Base-by-base conservation (phyloP, 345 rosid genomes). In the Xanthoceras sorbifolium region DNA sequence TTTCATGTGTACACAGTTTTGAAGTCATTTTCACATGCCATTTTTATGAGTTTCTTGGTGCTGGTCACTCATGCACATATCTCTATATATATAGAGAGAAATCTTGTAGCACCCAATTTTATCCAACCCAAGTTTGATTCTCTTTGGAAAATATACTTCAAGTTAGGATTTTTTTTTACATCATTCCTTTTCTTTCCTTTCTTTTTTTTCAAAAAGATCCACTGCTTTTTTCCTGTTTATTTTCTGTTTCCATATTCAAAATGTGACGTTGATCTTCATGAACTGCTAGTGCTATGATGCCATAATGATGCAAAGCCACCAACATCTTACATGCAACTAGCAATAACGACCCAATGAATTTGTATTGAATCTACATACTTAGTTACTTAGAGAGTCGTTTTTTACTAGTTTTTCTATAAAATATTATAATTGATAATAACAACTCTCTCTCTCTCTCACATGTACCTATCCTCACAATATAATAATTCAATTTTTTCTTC, bases 1-100 rank as follows among this genome's bases (percentile, higher is more conserved):
- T 36, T 57, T 57, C 62, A 57, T 57, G 62, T 34, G 22, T 31
- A 2, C 67, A 31, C 0, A 31, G 23, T 34, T 32, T 23, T 22
- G 26, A 66, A 38, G 50, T 36, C 69, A 66, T 66, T 65, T 42
- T 66, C 48, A 34, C 69, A 66, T 38, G 48, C 44, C 62, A 57
- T 20, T 57, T 22, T 57, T 55, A 18, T 55, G 22, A 5, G 6
- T 15, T n/a, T 22, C 22, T 57, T 57, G 6, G 1, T 55, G 9
- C n/a, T 55, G 28, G n/a, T 55, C 28, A 20, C 26, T 6, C 62
- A 57, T 3, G 26, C 22, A 22, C 62, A 57, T 22, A 57, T 57
- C 62, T 57, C 22, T 57, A 57, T 23, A 57, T 22, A 20, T 57
- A 20, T 57, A 22, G 28, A 5, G 26, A 22, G 26, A 57, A 57